These are phyloP conservation scores for Tausonia pullulans DNA, from an alignment of 1,284 basidiomycete genomes.

Conservation along the genomic window DNA sequence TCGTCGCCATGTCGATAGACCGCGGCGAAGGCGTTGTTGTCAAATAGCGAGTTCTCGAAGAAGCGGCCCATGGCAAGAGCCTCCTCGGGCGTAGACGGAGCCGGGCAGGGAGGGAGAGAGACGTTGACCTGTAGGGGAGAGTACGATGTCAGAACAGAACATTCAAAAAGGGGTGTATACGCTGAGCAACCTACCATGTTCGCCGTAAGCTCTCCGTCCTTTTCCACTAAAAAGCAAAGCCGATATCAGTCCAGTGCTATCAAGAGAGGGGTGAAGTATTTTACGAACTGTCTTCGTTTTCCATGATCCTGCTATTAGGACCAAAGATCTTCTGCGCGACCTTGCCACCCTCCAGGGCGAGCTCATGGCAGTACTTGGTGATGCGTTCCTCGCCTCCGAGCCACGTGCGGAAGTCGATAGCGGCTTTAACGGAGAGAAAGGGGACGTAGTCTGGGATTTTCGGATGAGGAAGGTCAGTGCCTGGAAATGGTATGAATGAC, in stretches of 20 bases:
- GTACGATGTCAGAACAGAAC: not conserved
- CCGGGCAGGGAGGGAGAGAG: not conserved
- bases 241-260: too few species aligned
- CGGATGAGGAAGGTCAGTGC: too few species aligned
- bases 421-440: constrained; percentile 11
- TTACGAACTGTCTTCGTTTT: constrained; percentile 3
- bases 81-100: not conserved
- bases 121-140: constrained; percentile 1
- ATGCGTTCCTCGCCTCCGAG: constrained; percentile 14
- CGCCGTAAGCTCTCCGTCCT: constrained; percentile 7
- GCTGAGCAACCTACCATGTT: constrained; percentile 8
- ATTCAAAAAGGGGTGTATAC: not conserved
- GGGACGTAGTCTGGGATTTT: constrained; percentile 8
- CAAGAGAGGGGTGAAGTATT: too few species aligned
- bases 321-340: constrained; percentile 3
- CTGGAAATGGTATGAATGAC: not conserved
- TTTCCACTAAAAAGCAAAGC: too few species aligned
- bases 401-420: constrained; percentile 10
- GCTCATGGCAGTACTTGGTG: constrained; percentile 6
- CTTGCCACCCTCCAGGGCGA: constrained; percentile 12
- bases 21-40: constrained; percentile 1
- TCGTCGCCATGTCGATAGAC: not conserved
- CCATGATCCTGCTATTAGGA: constrained; percentile 6
- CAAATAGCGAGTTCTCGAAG: constrained; percentile 9
- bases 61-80: not conserved